Conservation (phyloP, 2,329 filamentous ascomycete genomes). For the Xylaria sp. region DNA sequence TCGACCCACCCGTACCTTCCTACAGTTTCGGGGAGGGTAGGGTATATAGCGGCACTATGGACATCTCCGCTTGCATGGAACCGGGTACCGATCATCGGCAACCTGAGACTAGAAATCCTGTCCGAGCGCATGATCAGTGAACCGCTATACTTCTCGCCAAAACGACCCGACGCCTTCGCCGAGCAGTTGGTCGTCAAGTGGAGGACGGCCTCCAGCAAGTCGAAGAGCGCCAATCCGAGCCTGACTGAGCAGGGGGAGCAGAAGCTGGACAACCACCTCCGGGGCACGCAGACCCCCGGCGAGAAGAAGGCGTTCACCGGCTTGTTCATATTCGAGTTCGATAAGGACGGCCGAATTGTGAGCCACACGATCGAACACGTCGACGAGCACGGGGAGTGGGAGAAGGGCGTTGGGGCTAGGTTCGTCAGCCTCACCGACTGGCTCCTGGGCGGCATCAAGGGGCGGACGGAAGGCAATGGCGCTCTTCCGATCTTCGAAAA, state of each 20-base stretch:
- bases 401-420: constrained; percentile 75
- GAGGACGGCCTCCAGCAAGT: constrained; percentile 65
- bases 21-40: constrained; percentile 85
- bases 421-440: constrained; percentile 94
- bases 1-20: constrained; percentile 86
- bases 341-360: constrained; percentile 78
- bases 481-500: constrained; percentile 30
- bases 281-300: constrained; percentile 52
- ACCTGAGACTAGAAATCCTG: constrained; percentile 83
- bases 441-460: constrained; percentile 76
- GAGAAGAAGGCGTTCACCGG: constrained; percentile 81
- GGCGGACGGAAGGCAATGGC: constrained; percentile 34
- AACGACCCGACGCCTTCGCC: constrained; percentile 56
- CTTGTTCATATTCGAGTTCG: constrained; percentile 94
- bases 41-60: constrained; percentile 93
- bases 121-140: constrained; percentile 83
- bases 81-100: constrained; percentile 84
- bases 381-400: constrained; percentile 81
- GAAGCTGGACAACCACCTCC: constrained; percentile 41
- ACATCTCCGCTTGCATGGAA: constrained; percentile 97
- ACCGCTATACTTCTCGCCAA: constrained; percentile 51
- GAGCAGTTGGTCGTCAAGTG: constrained; percentile 92
- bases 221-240: constrained; percentile 38
- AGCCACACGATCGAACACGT: constrained; percentile 94
- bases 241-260: constrained; percentile 35